Base-by-base conservation (phyloP, 2,329 filamentous ascomycete species). In the Xylaria hypoxylon region DNA sequence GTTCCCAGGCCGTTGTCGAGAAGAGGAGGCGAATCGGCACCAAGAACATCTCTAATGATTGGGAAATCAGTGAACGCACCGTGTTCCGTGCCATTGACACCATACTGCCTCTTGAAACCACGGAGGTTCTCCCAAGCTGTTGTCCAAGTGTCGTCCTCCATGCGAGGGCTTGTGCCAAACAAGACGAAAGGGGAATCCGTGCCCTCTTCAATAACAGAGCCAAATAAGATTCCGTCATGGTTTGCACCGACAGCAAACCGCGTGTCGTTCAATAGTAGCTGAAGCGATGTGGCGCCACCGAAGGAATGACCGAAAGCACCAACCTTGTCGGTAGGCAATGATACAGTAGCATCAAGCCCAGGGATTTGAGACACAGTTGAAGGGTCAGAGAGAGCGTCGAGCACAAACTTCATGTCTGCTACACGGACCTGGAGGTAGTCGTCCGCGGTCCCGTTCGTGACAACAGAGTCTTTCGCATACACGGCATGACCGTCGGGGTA, bases 191-290 rank as follows among this genome's bases (percentile, higher is more conserved):
- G 56, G 19, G 45, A 50, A 28, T 40, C 31, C 31, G 56, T 59
- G 56, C 56, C 56, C 15, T 35, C 40, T 13, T 62, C 28, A 5
- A 48, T 38, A 24, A 56, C 59, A 7, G 59, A 48, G 24, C 50
- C 59, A 8, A 55, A 62, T 5, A 55, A n/a, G 40, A 45, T 53
- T 1, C 59, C 59, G 19, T 62, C 50, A 28, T 56, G 45, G 50
- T 62, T 56, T 3, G 59, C 59, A 8, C 48, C 59, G 19, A 55
- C 59, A 7, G 42, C 31, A n/a, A 62, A 53, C 17, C 59, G 50
- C 0, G 59, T 26, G 59, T 62, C 59, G 19, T 48, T 26, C 17
- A 40, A n/a, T n/a, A 55, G 28, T n/a, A 62, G 50, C 40, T 51
- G 47, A 19, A 60, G 38, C 5, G 58, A 35, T 3, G 58, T 60